phyloP scores from a whole-genome alignment of 352 stramenopile species.

The Globisporangium takayamanum region DNA sequence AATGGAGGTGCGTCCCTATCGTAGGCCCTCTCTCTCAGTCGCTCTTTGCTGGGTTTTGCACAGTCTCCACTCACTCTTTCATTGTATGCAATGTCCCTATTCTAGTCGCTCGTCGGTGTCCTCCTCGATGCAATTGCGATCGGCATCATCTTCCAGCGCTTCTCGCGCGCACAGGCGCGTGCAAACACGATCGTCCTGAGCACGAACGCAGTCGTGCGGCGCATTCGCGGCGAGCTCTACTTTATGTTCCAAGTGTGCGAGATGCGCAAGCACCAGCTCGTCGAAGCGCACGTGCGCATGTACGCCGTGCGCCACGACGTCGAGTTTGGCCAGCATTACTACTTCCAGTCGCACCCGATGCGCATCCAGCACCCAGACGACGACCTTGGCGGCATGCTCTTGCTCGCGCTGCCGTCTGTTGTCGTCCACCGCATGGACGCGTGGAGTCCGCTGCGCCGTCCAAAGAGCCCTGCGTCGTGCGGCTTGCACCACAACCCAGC shows the following conservation, averaged over 20 bases:
- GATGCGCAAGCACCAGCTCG: slow-evolving; percentile 92
- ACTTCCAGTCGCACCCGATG: slow-evolving; percentile 93
- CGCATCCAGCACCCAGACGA: slow-evolving; percentile 91
- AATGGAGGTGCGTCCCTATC: slow-evolving; percentile 11
- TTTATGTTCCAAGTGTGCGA: slow-evolving; percentile 91
- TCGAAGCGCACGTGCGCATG: slow-evolving; percentile 92
- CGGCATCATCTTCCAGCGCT: slow-evolving; percentile 92
- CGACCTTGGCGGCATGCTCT: slow-evolving; percentile 85
- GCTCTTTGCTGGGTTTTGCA: not conserved
- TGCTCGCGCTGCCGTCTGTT: slow-evolving; percentile 87
- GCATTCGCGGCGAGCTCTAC: slow-evolving; percentile 87
- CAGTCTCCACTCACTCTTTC: not conserved
- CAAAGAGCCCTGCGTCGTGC: slow-evolving; percentile 38
- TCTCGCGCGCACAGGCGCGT: slow-evolving; percentile 87
- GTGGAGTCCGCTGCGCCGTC: slow-evolving; percentile 86
- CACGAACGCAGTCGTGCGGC: slow-evolving; percentile 87
- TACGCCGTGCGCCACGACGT: slow-evolving; percentile 88
- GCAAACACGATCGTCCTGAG: slow-evolving; percentile 93
- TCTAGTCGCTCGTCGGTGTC: slow-evolving; percentile 85
- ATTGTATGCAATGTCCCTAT: not conserved
- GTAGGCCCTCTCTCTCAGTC: not conserved
- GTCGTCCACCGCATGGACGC: slow-evolving; percentile 92
- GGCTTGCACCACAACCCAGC: slow-evolving; percentile 60
- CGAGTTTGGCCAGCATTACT: slow-evolving; percentile 63
- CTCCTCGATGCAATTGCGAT: slow-evolving; percentile 92